Evolutionary conservation across 805 yeast species (phyloP).

Genomic region (Wickerhamiella parazyma): DNA sequence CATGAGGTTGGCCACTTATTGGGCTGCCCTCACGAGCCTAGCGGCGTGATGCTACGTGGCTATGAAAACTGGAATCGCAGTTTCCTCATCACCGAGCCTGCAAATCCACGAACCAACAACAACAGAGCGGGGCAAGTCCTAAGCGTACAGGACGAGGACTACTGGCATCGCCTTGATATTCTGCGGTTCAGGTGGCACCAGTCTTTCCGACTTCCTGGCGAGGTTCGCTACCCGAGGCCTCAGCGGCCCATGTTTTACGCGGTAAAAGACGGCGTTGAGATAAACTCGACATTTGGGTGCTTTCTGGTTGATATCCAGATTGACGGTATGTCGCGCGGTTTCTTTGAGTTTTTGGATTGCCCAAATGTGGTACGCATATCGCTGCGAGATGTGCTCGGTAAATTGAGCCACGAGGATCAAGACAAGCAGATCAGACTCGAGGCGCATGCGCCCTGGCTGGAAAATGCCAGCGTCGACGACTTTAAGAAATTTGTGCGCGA

Average conservation of each 20-base stretch:
- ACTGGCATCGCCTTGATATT: conserved; percentile 76
- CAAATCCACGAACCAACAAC: conserved; percentile 17
- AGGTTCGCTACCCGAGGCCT: conserved; percentile 32
- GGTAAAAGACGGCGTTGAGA: conserved; percentile 33
- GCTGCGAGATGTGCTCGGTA: conserved; percentile 33
- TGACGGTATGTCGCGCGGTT: conserved; percentile 42
- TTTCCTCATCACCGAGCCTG: conserved; percentile 62
- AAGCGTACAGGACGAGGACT: conserved; percentile 57
- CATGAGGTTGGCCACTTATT: conserved; percentile 88
- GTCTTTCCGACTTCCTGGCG: conserved; percentile 52
- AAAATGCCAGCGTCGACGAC: conserved; percentile 39
- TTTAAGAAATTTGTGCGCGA: conserved; percentile 26
- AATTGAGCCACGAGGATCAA: conserved; percentile 25
- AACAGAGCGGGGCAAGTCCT: conserved; percentile 17
- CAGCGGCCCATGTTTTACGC: conserved; percentile 37
- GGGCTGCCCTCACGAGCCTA: conserved; percentile 84
- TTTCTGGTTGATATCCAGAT: conserved; percentile 59
- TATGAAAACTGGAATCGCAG: conserved; percentile 70
- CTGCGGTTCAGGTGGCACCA: conserved; percentile 71
- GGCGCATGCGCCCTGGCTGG: conserved; percentile 26
- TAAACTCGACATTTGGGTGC: conserved; percentile 51
- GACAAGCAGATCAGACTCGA: conserved; percentile 29
- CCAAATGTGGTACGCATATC: conserved; percentile 38
- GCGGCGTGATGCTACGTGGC: conserved; percentile 84
- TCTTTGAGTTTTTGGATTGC: conserved; percentile 51